Evolutionary conservation across 352 stramenopile species (phyloP).

Genomic region (Globisporangium uncinulatum): DNA sequence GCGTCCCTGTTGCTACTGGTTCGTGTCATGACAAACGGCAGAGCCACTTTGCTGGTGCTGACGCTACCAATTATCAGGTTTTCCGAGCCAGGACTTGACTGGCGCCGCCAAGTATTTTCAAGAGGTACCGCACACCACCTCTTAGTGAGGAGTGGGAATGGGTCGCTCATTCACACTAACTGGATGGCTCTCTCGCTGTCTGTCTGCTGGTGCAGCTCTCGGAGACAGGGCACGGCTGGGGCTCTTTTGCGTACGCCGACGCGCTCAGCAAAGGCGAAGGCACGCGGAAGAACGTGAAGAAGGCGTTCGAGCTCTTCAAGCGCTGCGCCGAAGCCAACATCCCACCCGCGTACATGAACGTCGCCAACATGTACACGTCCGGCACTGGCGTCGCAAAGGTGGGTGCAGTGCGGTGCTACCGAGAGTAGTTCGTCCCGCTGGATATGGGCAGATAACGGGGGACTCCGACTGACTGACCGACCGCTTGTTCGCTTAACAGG

Average conservation of each 20-base stretch:
- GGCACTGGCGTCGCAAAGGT: conserved; percentile 73
- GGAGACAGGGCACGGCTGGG: conserved; percentile 58
- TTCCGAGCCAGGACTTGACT: conserved; percentile 45
- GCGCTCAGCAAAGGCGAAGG: conserved; percentile 72
- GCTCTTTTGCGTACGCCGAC: conserved; percentile 76
- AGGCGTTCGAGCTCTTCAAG: conserved; percentile 77
- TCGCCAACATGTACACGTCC: conserved; percentile 77
- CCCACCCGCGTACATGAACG: conserved; percentile 72
- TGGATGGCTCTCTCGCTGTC: not conserved
- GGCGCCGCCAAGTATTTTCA: conserved; percentile 65
- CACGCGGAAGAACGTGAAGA: conserved; percentile 62
- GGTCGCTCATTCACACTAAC: not conserved
- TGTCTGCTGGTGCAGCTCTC: conserved; percentile 29
- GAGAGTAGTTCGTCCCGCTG: not conserved
- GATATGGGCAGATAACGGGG: no score
- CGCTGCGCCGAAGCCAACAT: conserved; percentile 55
- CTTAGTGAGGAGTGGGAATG: no score
- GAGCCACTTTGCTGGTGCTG: not conserved
- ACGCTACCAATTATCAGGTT: conserved; percentile 21
- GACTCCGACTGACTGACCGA: not conserved
- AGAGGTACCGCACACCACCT: conserved; percentile 27
- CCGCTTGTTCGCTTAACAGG: conserved; percentile 29
- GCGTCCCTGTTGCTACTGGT: not conserved
- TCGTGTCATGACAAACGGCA: not conserved
- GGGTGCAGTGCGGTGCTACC: not conserved